These are phyloP conservation scores for Tulasnella sp. DNA, from an alignment of 768 basidiomycete species.

Conservation along the genomic window DNA sequence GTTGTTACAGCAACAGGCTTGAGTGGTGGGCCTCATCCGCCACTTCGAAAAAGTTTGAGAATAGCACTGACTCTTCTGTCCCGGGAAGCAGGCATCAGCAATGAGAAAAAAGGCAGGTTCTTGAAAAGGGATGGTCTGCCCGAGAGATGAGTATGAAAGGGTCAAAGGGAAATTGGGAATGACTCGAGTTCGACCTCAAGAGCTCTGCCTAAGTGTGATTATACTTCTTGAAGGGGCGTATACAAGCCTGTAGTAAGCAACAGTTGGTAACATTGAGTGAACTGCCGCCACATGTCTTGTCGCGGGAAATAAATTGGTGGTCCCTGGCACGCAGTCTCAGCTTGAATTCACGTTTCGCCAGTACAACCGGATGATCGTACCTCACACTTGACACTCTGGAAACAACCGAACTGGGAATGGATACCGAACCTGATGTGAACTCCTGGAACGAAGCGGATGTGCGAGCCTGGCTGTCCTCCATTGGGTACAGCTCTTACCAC, in stretches of 20 bases:
- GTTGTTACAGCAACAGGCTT: background rate
- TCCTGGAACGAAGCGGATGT: constrained; percentile 41
- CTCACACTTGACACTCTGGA: background rate
- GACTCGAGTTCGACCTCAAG: too few species aligned
- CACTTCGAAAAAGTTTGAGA: background rate
- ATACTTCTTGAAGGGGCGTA: background rate
- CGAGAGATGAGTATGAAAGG: too few species aligned
- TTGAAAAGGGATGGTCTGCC: too few species aligned
- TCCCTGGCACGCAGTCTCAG: background rate
- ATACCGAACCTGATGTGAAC: constrained; percentile 16
- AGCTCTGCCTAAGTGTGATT: too few species aligned
- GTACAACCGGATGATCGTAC: background rate
- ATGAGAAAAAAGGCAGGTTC: background rate
- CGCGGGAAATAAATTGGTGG: background rate
- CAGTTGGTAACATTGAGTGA: background rate
- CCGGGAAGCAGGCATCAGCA: background rate
- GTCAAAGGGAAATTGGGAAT: too few species aligned
- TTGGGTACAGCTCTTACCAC: constrained; percentile 84
- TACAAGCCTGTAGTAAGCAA: background rate
- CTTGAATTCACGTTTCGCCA: background rate
- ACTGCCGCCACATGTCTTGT: background rate
- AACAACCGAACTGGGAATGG: constrained; percentile 4
- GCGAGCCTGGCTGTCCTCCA: constrained; percentile 57
- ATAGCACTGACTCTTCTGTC: background rate
- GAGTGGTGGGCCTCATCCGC: background rate